Base-by-base conservation (phyloP, 139 green algal genomes). In the Closterium sp. region DNA sequence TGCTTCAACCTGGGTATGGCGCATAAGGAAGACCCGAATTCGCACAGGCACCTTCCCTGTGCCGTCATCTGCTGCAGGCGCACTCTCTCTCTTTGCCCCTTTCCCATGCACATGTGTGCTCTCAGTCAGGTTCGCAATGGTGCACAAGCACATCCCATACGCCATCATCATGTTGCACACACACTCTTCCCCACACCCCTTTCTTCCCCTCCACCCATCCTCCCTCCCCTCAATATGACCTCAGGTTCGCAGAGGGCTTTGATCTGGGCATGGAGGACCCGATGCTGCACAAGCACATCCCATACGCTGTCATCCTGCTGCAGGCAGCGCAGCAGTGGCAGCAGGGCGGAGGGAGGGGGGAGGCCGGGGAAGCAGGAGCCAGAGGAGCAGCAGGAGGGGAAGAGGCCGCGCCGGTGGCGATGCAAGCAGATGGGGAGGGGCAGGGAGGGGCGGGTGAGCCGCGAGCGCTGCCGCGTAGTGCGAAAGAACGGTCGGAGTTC, bases 211-310 rank as follows among this genome's bases (percentile, higher is more conserved):
- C n/a, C n/a, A n/a, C n/a, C n/a, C n/a, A 13, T 89, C 31, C 38
- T 4, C 38, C 38, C 13, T 9, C 5, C 38, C 38, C 13, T 50
- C 38, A 0, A 0, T 17, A 50, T 50, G 13, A 34, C 0, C 11
- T 22, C 91, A 94, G 91, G n/a, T 92, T 85, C 24, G 91, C 79
- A 22, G 29, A 31, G 11, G 89, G n/a, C 1, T 94, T 90, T 50
- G 92, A 94, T 84, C 17, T 94, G 28, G 90, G 91, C 2, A 91
- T 79, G 0, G n/a, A 97, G 29, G 98, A 99, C 91, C 96, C 98
- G 34, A 90, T 97, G 19, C 92, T 91, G 9, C 97, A 98, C 90
- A 96, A 96, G 38, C 98, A 99, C 93, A 88, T 98, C 27, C 98
- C 97, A 4, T 99, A 62, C 7, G 94, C 34, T 4, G 85, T 94